These are phyloP conservation scores for Enterospora canceri DNA, from an alignment of 371 early-diverging fungal species.

Conservation along the genomic window DNA sequence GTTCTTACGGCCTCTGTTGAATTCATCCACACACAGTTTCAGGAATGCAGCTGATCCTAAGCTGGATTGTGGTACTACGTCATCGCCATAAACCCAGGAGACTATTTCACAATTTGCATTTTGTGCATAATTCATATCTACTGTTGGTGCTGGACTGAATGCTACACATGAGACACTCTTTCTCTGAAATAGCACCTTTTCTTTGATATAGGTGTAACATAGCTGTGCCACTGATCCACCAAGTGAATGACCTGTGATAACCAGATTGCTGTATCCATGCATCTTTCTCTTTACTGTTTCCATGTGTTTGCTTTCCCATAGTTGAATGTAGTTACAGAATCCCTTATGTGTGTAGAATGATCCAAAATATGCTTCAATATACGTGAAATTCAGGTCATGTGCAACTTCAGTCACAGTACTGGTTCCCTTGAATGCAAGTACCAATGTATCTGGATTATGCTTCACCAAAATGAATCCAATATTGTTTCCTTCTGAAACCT, in stretches of 20 bases:
- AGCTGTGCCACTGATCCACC: constrained; percentile 52
- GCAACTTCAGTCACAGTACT: constrained; percentile 22
- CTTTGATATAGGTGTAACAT: too few species aligned
- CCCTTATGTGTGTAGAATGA: constrained; percentile 48
- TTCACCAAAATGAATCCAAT: not conserved
- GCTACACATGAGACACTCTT: too few species aligned
- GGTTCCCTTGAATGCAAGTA: constrained; percentile 45
- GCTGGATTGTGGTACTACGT: too few species aligned
- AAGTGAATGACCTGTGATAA: constrained; percentile 52
- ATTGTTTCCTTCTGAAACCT: not conserved
- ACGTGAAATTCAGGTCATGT: constrained; percentile 37
- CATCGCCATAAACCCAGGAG: too few species aligned
- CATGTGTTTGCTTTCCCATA: constrained; percentile 28
- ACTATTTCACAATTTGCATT: too few species aligned
- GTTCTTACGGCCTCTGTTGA: too few species aligned
- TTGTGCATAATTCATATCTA: too few species aligned
- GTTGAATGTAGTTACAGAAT: constrained; percentile 33
- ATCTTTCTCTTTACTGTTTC: not conserved
- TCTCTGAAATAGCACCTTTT: too few species aligned
- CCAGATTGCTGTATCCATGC: constrained; percentile 19
- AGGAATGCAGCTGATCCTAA: too few species aligned
- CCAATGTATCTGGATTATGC: constrained; percentile 9
- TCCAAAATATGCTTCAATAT: constrained; percentile 20
- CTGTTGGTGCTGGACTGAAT: too few species aligned
- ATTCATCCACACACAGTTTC: too few species aligned